Evolutionary conservation across 305 asterid genomes (phyloP).

Genomic region (Withania somnifera): DNA sequence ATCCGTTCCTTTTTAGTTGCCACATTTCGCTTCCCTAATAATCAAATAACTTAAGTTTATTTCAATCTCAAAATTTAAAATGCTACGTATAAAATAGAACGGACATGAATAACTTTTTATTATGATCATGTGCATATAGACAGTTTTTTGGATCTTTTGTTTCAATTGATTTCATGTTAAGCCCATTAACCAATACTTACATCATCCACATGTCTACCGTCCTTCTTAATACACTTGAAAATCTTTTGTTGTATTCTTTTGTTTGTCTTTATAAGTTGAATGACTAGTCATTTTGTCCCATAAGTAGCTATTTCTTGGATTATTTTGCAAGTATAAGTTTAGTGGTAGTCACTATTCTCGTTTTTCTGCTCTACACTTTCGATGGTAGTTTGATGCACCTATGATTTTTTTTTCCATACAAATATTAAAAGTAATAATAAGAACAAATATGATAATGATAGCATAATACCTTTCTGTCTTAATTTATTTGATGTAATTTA

Average conservation of each 20-base stretch:
- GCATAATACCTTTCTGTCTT: too few relatives aligned
- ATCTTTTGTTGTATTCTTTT: background rate
- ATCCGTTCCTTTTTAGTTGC: too few relatives aligned
- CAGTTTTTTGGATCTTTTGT: background rate
- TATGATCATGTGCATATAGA: background rate
- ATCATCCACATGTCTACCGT: background rate
- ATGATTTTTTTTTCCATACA: background rate
- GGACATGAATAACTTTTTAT: background rate
- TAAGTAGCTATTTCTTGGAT: background rate
- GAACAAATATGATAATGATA: too few relatives aligned
- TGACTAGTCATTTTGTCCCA: background rate
- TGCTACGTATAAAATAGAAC: too few relatives aligned
- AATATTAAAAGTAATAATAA: too few relatives aligned
- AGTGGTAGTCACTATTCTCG: background rate
- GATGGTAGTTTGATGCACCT: background rate
- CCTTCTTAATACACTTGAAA: background rate
- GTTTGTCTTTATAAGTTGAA: background rate
- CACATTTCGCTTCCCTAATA: too few relatives aligned
- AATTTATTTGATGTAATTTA: too few relatives aligned
- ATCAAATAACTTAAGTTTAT: too few relatives aligned
- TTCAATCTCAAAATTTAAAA: too few relatives aligned
- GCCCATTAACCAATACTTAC: background rate
- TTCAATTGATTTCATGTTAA: background rate
- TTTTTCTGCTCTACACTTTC: too few relatives aligned
- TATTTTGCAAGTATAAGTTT: background rate